Evolutionary conservation across 2,329 filamentous ascomycete species (phyloP).

Genomic region (Chlorencoelia australis): DNA sequence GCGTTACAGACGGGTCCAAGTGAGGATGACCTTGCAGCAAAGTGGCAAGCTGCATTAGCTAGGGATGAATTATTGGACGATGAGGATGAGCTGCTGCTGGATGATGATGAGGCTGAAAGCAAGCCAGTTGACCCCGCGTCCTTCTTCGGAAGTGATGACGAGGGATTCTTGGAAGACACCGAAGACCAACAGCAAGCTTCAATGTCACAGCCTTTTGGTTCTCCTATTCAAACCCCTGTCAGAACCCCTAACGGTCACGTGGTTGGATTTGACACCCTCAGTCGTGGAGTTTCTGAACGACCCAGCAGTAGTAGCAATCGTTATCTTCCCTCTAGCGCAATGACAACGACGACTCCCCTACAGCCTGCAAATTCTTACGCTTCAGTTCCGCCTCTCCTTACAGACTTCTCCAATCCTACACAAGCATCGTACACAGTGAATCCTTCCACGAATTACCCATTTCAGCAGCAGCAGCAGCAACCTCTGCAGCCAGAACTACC

Average conservation of each 20-base stretch:
- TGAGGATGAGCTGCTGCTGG: slow-evolving; percentile 50
- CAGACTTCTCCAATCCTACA: slow-evolving; percentile 21
- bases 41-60: slow-evolving; percentile 75
- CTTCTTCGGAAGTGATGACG: slow-evolving; percentile 74
- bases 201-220: slow-evolving; percentile 17
- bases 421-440: slow-evolving; percentile 15
- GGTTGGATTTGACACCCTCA: slow-evolving; percentile 13
- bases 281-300: slow-evolving; percentile 8
- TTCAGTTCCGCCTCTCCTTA: slow-evolving; percentile 22
- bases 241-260: slow-evolving; percentile 26
- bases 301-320: slow-evolving; percentile 17
- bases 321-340: slow-evolving; percentile 21
- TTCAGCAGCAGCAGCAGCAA: slow-evolving; percentile 19
- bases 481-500: slow-evolving; percentile 35
- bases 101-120: slow-evolving; percentile 36
- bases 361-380: slow-evolving; percentile 19
- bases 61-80: slow-evolving; percentile 54
- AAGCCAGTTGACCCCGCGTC: slow-evolving; percentile 49
- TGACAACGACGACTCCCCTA: slow-evolving; percentile 1
- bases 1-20: slow-evolving; percentile 28
- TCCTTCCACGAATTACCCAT: slow-evolving; percentile 13
- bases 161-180: slow-evolving; percentile 65
- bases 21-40: slow-evolving; percentile 57
- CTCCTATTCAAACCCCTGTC: slow-evolving; percentile 17
- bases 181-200: slow-evolving; percentile 21